Percentiles rank a stretch among this genome's conserved stretches.
Evolutionary conservation across 768 basidiomycete genomes (phyloP).

Genomic region (Tylopilus balloui): DNA sequence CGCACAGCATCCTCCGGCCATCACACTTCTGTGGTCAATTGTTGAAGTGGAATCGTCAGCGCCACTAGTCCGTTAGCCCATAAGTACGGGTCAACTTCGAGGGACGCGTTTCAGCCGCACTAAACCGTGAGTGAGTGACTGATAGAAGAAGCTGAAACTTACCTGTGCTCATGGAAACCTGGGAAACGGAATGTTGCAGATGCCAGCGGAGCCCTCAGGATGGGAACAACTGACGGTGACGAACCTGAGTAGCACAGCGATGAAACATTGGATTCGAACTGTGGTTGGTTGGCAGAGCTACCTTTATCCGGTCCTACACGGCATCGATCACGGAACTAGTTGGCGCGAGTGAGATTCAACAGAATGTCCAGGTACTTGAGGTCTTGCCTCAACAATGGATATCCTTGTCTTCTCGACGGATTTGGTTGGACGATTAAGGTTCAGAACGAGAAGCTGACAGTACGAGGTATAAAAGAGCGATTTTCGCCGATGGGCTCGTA

Average conservation of each 20-base stretch:
- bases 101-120: constrained; percentile 26
- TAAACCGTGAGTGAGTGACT: constrained; percentile 14
- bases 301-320: neutral
- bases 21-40: constrained; percentile 18
- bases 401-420: constrained; percentile 1
- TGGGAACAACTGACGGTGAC: constrained; percentile 1
- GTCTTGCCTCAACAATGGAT: constrained; percentile 10
- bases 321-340: neutral
- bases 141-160: constrained; percentile 16
- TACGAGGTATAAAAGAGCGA: neutral
- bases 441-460: neutral
- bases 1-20: neutral
- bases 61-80: too few relatives aligned
- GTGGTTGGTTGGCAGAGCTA: neutral
- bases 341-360: neutral
- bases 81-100: constrained; percentile 9
- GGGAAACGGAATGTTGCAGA: neutral
- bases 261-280: constrained; percentile 2
- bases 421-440: neutral
- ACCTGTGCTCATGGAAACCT: constrained; percentile 17
- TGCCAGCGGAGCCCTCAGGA: constrained; percentile 14
- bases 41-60: constrained; percentile 9
- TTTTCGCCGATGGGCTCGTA: neutral
- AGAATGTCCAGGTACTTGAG: constrained; percentile 24
- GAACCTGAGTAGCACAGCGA: neutral